These are phyloP conservation scores for Kodamaea fukazawae DNA, from an alignment of 805 yeast species.

Conservation along the genomic window DNA sequence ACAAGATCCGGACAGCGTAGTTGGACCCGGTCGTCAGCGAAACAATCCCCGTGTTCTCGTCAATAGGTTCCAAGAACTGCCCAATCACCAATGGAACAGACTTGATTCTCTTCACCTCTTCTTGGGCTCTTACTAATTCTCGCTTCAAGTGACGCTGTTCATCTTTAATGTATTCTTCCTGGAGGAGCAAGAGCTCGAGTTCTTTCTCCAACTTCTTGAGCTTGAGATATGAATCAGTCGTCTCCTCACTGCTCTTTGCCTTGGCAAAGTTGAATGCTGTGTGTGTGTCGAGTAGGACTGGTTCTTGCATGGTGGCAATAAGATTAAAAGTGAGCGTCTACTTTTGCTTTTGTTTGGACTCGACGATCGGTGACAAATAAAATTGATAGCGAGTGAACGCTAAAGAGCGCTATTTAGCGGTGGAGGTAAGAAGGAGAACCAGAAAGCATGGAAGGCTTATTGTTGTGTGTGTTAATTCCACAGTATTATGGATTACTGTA, in stretches of 20 bases:
- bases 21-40: slow-evolving; percentile 97
- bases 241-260: slow-evolving; percentile 25
- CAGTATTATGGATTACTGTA: too few species aligned
- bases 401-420: too few species aligned
- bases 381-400: background rate
- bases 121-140: slow-evolving; percentile 94
- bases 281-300: slow-evolving; percentile 14
- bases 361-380: background rate
- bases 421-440: too few species aligned
- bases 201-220: slow-evolving; percentile 90
- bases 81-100: slow-evolving; percentile 98
- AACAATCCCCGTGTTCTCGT: slow-evolving; percentile 93
- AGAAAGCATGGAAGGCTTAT: too few species aligned
- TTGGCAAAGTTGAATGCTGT: slow-evolving; percentile 3
- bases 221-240: slow-evolving; percentile 72
- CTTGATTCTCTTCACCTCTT: slow-evolving; percentile 95
- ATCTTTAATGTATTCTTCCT: slow-evolving; percentile 95
- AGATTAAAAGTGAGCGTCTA: too few species aligned
- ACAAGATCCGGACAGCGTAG: slow-evolving; percentile 90
- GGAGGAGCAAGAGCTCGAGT: slow-evolving; percentile 76
- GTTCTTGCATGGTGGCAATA: slow-evolving; percentile 15
- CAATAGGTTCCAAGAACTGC: slow-evolving; percentile 95
- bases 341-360: background rate
- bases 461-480: too few species aligned
- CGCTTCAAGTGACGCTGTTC: slow-evolving; percentile 95